Evolutionary conservation across 495 filamentous ascomycete genomes (phyloP).

Genomic region (Penicillium silybi): DNA sequence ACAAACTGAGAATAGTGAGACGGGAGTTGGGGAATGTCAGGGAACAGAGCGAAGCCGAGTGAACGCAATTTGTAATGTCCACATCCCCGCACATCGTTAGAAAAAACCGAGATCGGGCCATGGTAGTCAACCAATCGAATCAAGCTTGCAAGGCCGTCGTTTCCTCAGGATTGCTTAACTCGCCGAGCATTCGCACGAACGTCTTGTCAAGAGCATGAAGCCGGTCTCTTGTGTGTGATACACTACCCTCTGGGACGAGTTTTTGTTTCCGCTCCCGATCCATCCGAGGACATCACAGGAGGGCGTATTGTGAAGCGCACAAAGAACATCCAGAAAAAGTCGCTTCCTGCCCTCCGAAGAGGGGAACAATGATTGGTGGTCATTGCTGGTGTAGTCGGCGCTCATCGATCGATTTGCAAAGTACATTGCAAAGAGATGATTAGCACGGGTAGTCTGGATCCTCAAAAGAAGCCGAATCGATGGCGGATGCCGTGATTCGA

Average conservation of each 20-base stretch:
- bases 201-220: slow-evolving; percentile 1
- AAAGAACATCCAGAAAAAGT: slow-evolving; percentile 85
- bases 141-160: slow-evolving; percentile 31
- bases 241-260: slow-evolving; percentile 77
- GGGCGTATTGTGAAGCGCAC: slow-evolving; percentile 61
- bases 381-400: slow-evolving; percentile 51
- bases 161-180: slow-evolving; percentile 25
- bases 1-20: background rate
- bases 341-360: slow-evolving; percentile 51
- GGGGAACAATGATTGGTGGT: slow-evolving; percentile 25
- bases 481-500: slow-evolving; percentile 53
- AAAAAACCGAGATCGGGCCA: slow-evolving; percentile 31
- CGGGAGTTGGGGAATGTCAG: slow-evolving; percentile 17
- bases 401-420: slow-evolving; percentile 58
- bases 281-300: slow-evolving; percentile 33
- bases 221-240: slow-evolving; percentile 63
- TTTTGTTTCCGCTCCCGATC: slow-evolving; percentile 77
- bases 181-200: background rate
- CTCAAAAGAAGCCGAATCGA: slow-evolving; percentile 41
- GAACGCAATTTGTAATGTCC: slow-evolving; percentile 16
- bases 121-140: slow-evolving; percentile 30
- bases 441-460: slow-evolving; percentile 70
- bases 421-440: slow-evolving; percentile 57
- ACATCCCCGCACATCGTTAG: slow-evolving; percentile 15
- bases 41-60: slow-evolving; percentile 6